Conservation (phyloP, 257 asterid species). For the Buddleja alternifolia region DNA sequence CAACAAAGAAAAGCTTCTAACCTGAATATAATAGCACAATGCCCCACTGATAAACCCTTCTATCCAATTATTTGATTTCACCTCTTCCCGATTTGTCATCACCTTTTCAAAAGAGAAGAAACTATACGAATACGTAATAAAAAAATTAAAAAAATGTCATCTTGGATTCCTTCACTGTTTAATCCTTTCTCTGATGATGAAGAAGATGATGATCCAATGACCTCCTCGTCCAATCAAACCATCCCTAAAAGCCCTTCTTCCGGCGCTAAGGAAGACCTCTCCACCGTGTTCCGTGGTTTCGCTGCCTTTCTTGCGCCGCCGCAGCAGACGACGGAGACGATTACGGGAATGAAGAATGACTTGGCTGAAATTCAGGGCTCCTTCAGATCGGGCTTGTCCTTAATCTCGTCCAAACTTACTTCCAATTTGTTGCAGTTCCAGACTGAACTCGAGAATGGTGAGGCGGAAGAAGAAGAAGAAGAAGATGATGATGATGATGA, state of each 20-base stretch:
- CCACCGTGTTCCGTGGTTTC: constrained; percentile 66
- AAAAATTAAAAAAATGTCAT: no score
- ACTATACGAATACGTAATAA: no score
- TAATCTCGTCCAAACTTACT: constrained; percentile 59
- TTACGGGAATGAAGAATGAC: constrained; percentile 68
- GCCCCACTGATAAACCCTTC: neutral
- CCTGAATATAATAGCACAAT: no score
- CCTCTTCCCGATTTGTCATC: neutral
- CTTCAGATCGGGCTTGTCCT: constrained; percentile 59
- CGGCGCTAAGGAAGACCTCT: constrained; percentile 50
- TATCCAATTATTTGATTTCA: neutral
- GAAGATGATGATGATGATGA: constrained; percentile 43
- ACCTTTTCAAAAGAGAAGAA: no score
- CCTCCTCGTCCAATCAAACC: constrained; percentile 29
- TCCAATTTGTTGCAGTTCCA: constrained; percentile 55
- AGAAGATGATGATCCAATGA: constrained; percentile 37
- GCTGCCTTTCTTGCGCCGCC: constrained; percentile 70
- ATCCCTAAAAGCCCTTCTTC: constrained; percentile 33
- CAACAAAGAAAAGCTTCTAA: no score
- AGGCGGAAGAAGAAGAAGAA: constrained; percentile 39
- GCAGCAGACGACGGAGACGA: constrained; percentile 43
- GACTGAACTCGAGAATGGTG: constrained; percentile 37
- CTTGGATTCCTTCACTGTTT: constrained; percentile 66
- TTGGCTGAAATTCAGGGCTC: constrained; percentile 75
- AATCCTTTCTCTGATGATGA: constrained; percentile 46